Percentiles rank a stretch among this genome's conserved stretches.
These are phyloP conservation scores for Aspergillus sp. DNA, from an alignment of 2,329 filamentous ascomycete genomes.

Conservation along the genomic window DNA sequence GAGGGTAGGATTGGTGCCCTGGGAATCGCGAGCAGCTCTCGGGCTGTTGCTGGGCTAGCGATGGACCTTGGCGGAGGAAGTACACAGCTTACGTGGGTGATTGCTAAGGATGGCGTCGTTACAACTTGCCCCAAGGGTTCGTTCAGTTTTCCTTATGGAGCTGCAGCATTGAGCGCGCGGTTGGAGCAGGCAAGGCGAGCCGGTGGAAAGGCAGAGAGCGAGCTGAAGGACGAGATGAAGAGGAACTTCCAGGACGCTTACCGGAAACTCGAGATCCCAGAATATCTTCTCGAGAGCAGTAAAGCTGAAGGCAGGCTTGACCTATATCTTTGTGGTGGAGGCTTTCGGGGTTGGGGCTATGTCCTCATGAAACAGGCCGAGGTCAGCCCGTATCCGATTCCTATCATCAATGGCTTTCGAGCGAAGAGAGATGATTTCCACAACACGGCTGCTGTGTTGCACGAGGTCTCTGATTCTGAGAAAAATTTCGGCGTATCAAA, in stretches of 20 bases:
- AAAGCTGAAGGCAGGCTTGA: conserved; percentile 60
- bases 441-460: conserved; percentile 52
- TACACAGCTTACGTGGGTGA: conserved; percentile 72
- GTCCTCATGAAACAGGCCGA: conserved; percentile 79
- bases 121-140: conserved; percentile 59
- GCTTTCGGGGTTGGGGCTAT: conserved; percentile 89
- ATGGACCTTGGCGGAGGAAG: conserved; percentile 84
- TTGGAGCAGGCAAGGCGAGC: conserved; percentile 53
- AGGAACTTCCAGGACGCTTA: conserved; percentile 65
- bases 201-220: conserved; percentile 52
- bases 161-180: conserved; percentile 65
- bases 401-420: conserved; percentile 78
- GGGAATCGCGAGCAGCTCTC: conserved; percentile 78
- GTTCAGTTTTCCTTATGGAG: conserved; percentile 71
- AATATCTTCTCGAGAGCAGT: conserved; percentile 51
- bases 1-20: conserved; percentile 83
- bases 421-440: conserved; percentile 67
- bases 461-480: conserved; percentile 41
- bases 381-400: conserved; percentile 79
- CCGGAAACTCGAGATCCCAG: conserved; percentile 60
- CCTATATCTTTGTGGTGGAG: conserved; percentile 85
- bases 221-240: conserved; percentile 60
- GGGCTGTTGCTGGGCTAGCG: conserved; percentile 73
- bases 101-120: conserved; percentile 55
- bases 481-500: conserved; percentile 75